Percentiles rank a stretch among this genome's conserved stretches.
These are phyloP conservation scores for Eleusine coracana DNA, from an alignment of 176 grass and related monocot species.

Conservation along the genomic window DNA sequence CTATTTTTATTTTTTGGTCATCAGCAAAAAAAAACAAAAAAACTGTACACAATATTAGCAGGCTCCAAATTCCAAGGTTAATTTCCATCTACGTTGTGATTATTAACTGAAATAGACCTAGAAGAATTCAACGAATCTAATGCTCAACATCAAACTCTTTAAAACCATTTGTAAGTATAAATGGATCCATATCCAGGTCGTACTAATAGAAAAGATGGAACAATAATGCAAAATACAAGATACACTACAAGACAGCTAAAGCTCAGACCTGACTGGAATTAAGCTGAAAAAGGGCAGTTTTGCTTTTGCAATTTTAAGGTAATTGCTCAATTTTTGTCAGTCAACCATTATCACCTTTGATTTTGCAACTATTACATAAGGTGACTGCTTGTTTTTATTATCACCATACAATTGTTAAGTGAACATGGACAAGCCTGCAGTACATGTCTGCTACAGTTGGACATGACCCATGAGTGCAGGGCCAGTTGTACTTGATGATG, in stretches of 20 bases:
- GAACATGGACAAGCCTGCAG: not conserved
- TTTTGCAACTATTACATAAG: not conserved
- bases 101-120: not conserved
- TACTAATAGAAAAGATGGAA: not conserved
- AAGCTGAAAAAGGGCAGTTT: not conserved
- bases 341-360: not conserved
- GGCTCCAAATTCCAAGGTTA: not conserved
- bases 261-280: not conserved
- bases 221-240: not conserved
- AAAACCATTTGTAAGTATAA: not conserved
- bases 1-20: not conserved
- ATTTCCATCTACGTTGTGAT: not conserved
- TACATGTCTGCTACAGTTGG: not conserved
- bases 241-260: not conserved
- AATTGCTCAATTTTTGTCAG: not conserved
- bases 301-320: not conserved
- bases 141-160: not conserved
- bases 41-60: slow-evolving; percentile 6
- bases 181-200: not conserved
- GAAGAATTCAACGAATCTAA: not conserved
- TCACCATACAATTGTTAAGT: not conserved
- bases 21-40: slow-evolving; percentile 3
- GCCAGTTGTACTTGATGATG: not conserved
- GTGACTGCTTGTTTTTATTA: not conserved
- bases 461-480: not conserved